phyloP scores from a whole-genome alignment of 2,329 filamentous ascomycete genomes.

The Diaporthe australafricana region DNA sequence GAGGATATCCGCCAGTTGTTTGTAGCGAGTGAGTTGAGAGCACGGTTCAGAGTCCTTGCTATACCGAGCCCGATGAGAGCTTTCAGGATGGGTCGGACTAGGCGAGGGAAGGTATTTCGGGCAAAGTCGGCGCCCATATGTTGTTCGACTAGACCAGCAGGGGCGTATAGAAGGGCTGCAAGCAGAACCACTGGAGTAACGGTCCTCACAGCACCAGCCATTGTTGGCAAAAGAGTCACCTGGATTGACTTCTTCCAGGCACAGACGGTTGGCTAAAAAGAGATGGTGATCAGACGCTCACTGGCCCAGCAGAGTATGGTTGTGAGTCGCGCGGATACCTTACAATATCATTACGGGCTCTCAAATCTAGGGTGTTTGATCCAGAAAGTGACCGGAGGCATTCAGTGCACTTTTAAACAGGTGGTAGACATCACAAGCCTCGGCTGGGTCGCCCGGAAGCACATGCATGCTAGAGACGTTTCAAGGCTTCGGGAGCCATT shows the following conservation, averaged over 20 bases:
- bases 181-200: constrained; percentile 22
- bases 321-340: not conserved
- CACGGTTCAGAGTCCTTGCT: constrained; percentile 34
- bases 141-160: constrained; percentile 21
- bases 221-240: not conserved
- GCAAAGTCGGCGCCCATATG: constrained; percentile 21
- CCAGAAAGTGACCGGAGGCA: not conserved
- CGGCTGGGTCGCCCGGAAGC: constrained; percentile 12
- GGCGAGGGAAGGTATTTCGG: not conserved
- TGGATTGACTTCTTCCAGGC: no score
- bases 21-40: constrained; percentile 40
- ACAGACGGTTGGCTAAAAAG: not conserved
- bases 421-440: constrained; percentile 9
- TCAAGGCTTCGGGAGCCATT: not conserved
- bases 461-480: constrained; percentile 16
- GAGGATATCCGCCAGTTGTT: constrained; percentile 41
- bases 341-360: no score
- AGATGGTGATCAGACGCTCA: not conserved
- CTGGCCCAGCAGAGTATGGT: not conserved
- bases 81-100: constrained; percentile 25
- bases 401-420: not conserved
- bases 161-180: constrained; percentile 30
- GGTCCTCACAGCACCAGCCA: not conserved
- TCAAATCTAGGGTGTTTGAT: not conserved
- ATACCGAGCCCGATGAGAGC: constrained; percentile 27